Evolutionary conservation across 257 asterid genomes (phyloP).

Genomic region (Gardenia jasminoides): DNA sequence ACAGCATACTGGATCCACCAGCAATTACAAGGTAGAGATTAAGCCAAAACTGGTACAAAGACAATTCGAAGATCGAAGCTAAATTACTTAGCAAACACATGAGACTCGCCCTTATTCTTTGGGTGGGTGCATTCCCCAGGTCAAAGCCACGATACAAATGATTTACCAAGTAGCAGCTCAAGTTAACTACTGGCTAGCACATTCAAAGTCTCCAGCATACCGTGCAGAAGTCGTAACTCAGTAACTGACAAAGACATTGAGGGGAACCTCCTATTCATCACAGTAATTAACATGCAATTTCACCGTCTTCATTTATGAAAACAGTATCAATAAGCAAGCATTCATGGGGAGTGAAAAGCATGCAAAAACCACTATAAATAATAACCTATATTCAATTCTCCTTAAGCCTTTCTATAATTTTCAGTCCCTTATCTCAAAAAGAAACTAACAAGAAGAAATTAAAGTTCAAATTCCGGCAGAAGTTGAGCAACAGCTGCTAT

Average conservation of each 20-base stretch:
- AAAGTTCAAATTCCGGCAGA: background rate
- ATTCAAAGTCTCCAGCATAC: background rate
- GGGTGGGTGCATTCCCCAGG: background rate
- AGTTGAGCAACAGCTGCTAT: slow-evolving; percentile 25
- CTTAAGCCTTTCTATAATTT: slow-evolving; percentile 9
- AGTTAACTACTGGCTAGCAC: background rate
- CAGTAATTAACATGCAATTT: background rate
- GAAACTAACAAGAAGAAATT: background rate
- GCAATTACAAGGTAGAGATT: background rate
- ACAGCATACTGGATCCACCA: background rate
- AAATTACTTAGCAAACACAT: background rate
- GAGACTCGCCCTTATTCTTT: background rate
- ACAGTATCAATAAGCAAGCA: background rate
- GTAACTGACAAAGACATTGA: background rate
- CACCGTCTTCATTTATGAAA: background rate
- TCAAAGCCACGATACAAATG: background rate
- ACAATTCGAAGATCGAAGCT: background rate
- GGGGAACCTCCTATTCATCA: too few relatives aligned
- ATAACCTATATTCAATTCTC: background rate
- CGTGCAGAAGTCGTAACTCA: background rate
- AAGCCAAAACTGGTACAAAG: background rate
- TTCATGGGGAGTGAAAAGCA: background rate
- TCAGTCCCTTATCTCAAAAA: slow-evolving; percentile 12
- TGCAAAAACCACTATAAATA: background rate
- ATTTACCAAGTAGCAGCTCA: background rate